Percentiles rank a stretch among this genome's conserved stretches.
Conservation (phyloP, 345 rosid species). For the Euphorbia lathyris region DNA sequence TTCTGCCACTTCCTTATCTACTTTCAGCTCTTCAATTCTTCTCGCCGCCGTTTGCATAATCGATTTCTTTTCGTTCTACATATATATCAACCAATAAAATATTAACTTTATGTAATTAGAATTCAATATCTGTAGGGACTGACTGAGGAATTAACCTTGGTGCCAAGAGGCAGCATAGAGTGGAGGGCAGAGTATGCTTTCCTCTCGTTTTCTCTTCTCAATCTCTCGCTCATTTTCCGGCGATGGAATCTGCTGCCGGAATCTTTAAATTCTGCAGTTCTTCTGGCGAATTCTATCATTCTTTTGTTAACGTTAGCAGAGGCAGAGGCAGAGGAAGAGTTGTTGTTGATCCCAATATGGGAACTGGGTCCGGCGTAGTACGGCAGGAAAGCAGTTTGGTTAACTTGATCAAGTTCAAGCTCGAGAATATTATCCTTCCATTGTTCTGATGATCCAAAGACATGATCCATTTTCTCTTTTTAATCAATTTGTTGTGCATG, state of each 20-base stretch:
- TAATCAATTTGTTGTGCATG: no score
- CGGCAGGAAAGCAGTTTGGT: conserved; percentile 45
- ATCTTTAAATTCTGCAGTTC: conserved; percentile 20
- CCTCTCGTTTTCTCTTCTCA: conserved; percentile 65
- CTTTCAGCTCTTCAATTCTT: conserved; percentile 41
- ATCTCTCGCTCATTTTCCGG: conserved; percentile 68
- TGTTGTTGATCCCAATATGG: neutral
- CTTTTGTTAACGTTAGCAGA: conserved; percentile 46
- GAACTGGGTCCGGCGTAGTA: conserved; percentile 22
- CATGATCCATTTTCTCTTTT: conserved; percentile 33
- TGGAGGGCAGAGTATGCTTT: conserved; percentile 47
- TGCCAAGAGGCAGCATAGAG: conserved; percentile 47
- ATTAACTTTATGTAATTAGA: no score
- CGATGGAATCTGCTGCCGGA: conserved; percentile 34
- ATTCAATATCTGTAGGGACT: no score
- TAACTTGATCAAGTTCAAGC: conserved; percentile 17
- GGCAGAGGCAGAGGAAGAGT: no score
- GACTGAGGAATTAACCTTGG: no score
- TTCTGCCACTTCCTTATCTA: conserved; percentile 39
- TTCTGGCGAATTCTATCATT: conserved; percentile 44
- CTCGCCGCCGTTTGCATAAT: conserved; percentile 40
- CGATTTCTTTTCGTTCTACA: conserved; percentile 56
- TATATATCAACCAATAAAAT: no score
- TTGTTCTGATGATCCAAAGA: conserved; percentile 22
- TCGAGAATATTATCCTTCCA: conserved; percentile 27